These are phyloP conservation scores for Penicillium sumatraense DNA, from an alignment of 2,329 filamentous ascomycete species.

Conservation along the genomic window DNA sequence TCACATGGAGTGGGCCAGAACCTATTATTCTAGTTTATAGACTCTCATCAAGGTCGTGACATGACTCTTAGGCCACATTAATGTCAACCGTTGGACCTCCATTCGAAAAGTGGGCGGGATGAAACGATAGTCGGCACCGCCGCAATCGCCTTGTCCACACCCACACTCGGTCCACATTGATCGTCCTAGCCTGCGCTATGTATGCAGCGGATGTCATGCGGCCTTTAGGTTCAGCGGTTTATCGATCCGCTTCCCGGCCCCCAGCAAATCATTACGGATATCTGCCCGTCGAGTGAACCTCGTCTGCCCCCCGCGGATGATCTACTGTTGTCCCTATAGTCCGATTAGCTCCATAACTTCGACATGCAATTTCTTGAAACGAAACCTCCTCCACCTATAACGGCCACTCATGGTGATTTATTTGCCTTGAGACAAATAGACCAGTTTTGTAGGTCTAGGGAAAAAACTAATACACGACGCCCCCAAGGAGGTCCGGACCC, in stretches of 20 bases:
- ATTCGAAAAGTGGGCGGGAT: constrained; percentile 9
- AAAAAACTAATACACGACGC: constrained; percentile 3
- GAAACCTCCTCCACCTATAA: constrained; percentile 4
- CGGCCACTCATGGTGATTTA: constrained; percentile 17
- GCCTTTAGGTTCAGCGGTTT: constrained; percentile 40
- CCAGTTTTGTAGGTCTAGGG: constrained; percentile 2
- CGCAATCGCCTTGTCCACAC: constrained; percentile 18
- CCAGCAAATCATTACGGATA: constrained; percentile 24
- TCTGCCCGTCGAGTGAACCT: constrained; percentile 11
- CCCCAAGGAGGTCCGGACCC: constrained; percentile 2
- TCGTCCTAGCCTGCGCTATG: constrained; percentile 17
- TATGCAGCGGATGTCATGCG: constrained; percentile 36
- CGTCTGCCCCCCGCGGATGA: constrained; percentile 22
- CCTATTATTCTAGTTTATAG: neutral
- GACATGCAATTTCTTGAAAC: constrained; percentile 1
- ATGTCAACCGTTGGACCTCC: constrained; percentile 20
- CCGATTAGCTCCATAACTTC: neutral
- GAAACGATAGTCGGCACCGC: constrained; percentile 26
- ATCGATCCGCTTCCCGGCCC: constrained; percentile 37
- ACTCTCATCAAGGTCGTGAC: neutral
- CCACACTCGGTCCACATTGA: constrained; percentile 22
- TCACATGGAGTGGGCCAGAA: constrained; percentile 18
- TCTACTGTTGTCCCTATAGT: constrained; percentile 18
- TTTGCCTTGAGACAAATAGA: constrained; percentile 1
- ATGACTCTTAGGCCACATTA: constrained; percentile 22